Percentiles rank a stretch among this genome's conserved stretches.
These are phyloP conservation scores for Rhizopus stolonifer DNA, from an alignment of 371 early-diverging fungal genomes.

Conservation along the genomic window DNA sequence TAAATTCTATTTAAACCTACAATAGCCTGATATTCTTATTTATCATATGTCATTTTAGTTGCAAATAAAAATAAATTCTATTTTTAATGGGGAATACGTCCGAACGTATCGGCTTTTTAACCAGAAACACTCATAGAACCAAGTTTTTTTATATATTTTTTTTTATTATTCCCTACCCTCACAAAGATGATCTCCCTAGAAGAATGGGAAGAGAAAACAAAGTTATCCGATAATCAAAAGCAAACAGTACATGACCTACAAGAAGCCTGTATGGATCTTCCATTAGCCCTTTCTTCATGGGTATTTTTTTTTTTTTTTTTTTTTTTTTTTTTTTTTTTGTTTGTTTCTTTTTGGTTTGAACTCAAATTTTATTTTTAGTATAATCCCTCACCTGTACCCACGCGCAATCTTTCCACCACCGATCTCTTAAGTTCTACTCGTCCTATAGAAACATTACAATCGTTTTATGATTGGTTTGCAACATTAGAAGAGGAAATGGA, in stretches of 20 bases:
- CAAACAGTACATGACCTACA: slow-evolving; percentile 65
- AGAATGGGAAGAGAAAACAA: slow-evolving; percentile 71
- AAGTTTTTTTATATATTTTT: not conserved
- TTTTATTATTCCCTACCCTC: too few relatives aligned
- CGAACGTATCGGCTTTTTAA: too few relatives aligned
- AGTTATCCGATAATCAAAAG: slow-evolving; percentile 56
- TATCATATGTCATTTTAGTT: too few relatives aligned
- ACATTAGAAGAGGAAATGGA: slow-evolving; percentile 74
- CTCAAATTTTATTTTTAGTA: too few relatives aligned
- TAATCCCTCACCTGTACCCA: slow-evolving; percentile 22
- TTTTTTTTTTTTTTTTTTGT: too few relatives aligned
- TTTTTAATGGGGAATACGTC: too few relatives aligned
- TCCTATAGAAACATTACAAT: slow-evolving; percentile 79
- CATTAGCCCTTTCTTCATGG: slow-evolving; percentile 60
- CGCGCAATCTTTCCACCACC: slow-evolving; percentile 46
- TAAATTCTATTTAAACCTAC: too few relatives aligned
- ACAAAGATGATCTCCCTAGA: slow-evolving; percentile 43
- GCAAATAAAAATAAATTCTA: too few relatives aligned
- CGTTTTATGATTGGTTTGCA: slow-evolving; percentile 92
- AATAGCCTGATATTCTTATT: too few relatives aligned
- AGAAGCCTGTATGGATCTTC: slow-evolving; percentile 67
- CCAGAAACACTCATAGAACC: too few relatives aligned
- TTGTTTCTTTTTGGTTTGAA: too few relatives aligned
- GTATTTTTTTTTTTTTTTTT: slow-evolving; percentile 15
- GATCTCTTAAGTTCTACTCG: slow-evolving; percentile 28